Base-by-base conservation (phyloP, 108 stramenopile species). In the Mediolabrus comicus region DNA sequence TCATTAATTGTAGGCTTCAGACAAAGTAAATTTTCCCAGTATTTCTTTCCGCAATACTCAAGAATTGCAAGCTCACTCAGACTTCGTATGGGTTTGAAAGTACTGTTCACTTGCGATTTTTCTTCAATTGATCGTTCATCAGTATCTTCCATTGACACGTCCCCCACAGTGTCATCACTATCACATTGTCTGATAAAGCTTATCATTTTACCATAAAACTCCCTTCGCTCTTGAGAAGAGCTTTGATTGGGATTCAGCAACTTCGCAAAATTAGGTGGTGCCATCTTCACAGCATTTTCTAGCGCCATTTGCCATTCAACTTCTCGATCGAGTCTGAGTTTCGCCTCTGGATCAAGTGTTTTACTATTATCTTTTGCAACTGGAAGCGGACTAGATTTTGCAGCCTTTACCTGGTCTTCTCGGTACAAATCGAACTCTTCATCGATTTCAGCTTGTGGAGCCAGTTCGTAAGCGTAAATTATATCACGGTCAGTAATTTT, bases 401-500 rank as follows among this genome's bases (percentile, higher is more conserved):
- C 65, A 31, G 29, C 12, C 36, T 22, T 9, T 13, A 59, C 65
- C 19, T 74, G 53, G 34, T 57, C 26, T 27, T 55, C 57, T 29
- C 38, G 55, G 41, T 65, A 71, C 11, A 22, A 32, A 52, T 32
- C 39, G 33, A 71, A 62, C 11, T 72, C 72, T 41, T 65, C 46
- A 54, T 83, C 56, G 31, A 87, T 62, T 41, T 61, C 74, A 33
- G 59, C 56, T 54, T 79, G 35, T 7, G 84, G 67, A 14, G 10
- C 38, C 17, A 94, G 58, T 49, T 91, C 74, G 74, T 79, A 90
- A 1, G 87, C 77, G 53, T 71, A 87, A 5, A 85, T 87, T n/a
- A 56, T 58, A 69, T 94, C 93, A n/a, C 62, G 72, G 27, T 90
- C 89, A 30, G 71, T 73, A 61, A 94, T 87, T 49, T 53, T 63